Percentiles rank a stretch among this genome's conserved stretches.
Evolutionary conservation across 352 stramenopile genomes (phyloP).

Genomic region (Phytophthora macrochlamydospora): DNA sequence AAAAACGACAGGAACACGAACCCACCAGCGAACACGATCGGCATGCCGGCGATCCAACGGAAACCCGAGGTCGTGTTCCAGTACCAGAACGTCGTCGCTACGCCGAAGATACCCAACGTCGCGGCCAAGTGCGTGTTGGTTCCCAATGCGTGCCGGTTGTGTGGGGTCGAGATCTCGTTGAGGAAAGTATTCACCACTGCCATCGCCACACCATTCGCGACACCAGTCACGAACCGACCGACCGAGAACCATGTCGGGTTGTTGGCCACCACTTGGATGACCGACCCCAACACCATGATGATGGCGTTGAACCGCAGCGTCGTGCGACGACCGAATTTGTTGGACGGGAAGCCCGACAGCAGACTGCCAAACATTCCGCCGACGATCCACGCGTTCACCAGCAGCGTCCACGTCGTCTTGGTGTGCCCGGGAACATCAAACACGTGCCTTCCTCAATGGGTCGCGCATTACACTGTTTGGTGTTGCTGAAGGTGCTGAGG

Average conservation of each 20-base stretch:
- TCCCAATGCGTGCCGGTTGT: constrained; percentile 41
- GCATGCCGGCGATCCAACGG: constrained; percentile 55
- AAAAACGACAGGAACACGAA: constrained; percentile 37
- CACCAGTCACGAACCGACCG: constrained; percentile 46
- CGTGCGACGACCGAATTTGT: constrained; percentile 49
- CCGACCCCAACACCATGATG: constrained; percentile 41
- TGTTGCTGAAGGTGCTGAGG: constrained; percentile 50
- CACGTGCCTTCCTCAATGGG: constrained; percentile 48
- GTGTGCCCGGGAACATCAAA: constrained; percentile 68
- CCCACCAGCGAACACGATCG: constrained; percentile 29
- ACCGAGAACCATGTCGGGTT: constrained; percentile 32
- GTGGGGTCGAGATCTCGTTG: constrained; percentile 51
- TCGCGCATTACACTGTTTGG: constrained; percentile 36
- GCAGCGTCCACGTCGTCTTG: constrained; percentile 46
- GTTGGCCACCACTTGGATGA: constrained; percentile 37
- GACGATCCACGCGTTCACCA: constrained; percentile 61
- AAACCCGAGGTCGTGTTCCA: constrained; percentile 46
- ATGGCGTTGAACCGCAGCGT: constrained; percentile 31
- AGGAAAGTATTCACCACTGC: constrained; percentile 46
- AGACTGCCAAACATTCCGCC: constrained; percentile 58
- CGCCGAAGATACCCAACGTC: constrained; percentile 47
- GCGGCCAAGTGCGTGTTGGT: constrained; percentile 49
- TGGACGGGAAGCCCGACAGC: constrained; percentile 33
- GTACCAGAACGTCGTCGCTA: constrained; percentile 57
- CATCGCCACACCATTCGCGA: constrained; percentile 45